These are phyloP conservation scores for Bolboschoenoplectus hybrid DNA, from an alignment of 202 grass and related monocot genomes.

Conservation along the genomic window DNA sequence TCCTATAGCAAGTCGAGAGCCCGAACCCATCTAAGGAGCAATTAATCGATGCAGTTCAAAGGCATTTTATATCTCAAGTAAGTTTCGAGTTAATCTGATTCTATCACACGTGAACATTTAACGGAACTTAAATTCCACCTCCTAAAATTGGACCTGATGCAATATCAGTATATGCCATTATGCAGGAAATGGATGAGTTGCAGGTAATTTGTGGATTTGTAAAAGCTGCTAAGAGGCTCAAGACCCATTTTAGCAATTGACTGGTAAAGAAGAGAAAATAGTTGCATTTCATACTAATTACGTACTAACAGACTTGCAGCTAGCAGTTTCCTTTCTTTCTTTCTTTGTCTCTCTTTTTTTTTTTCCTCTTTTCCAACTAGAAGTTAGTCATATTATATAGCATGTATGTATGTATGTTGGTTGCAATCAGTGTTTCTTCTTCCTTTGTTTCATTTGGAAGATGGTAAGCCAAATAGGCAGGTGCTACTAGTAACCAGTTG, in stretches of 20 bases:
- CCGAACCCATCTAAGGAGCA: slow-evolving; percentile 79
- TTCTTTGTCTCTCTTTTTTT: background rate
- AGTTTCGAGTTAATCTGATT: background rate
- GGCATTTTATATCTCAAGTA: slow-evolving; percentile 83
- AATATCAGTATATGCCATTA: background rate
- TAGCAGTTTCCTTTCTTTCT: background rate
- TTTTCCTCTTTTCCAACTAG: background rate
- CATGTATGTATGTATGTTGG: background rate
- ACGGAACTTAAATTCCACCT: background rate
- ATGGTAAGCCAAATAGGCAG: background rate
- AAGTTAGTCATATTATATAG: background rate
- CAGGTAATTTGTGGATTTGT: slow-evolving; percentile 59
- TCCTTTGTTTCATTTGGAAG: background rate
- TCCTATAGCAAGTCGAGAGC: slow-evolving; percentile 49
- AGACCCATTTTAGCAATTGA: slow-evolving; percentile 25
- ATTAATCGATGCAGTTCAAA: slow-evolving; percentile 71
- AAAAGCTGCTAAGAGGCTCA: slow-evolving; percentile 71
- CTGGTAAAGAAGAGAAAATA: slow-evolving; percentile 8
- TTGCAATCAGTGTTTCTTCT: background rate
- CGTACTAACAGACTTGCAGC: slow-evolving; percentile 7
- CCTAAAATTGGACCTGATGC: background rate
- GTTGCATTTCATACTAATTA: background rate
- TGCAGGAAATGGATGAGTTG: slow-evolving; percentile 69
- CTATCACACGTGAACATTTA: background rate
- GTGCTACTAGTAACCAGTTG: background rate